phyloP scores from a whole-genome alignment of 805 yeast genomes.

The Zygosaccharomyces rouxii region DNA sequence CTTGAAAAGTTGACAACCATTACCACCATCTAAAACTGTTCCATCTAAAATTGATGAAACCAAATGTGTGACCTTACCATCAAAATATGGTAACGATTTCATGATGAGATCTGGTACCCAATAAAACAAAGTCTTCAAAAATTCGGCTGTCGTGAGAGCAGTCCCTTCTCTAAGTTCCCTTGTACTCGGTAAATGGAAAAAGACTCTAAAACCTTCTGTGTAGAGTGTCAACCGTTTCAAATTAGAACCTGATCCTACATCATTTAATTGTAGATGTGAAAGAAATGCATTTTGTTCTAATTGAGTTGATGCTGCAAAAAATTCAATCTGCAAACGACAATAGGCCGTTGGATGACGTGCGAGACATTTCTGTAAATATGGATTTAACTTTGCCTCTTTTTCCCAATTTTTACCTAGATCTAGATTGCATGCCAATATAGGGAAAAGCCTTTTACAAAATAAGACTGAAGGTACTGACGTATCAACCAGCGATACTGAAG shows the following conservation, averaged over 20 bases:
- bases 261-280: constrained; percentile 22
- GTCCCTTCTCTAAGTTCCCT: constrained; percentile 24
- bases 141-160: constrained; percentile 29
- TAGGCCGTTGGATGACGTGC: constrained; percentile 19
- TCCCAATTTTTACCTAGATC: constrained; percentile 23
- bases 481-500: constrained; percentile 20
- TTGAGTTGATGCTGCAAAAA: constrained; percentile 31
- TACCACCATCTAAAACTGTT: constrained; percentile 19
- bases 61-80: constrained; percentile 24
- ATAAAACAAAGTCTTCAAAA: constrained; percentile 31
- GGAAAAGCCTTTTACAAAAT: constrained; percentile 23
- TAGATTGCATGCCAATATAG: constrained; percentile 20
- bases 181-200: constrained; percentile 32
- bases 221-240: constrained; percentile 32
- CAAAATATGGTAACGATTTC: constrained; percentile 22
- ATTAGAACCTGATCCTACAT: constrained; percentile 13
- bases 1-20: constrained; percentile 13
- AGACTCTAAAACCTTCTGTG: constrained; percentile 37
- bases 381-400: constrained; percentile 14
- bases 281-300: constrained; percentile 33
- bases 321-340: constrained; percentile 28
- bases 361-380: constrained; percentile 16
- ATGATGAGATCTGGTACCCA: constrained; percentile 28
- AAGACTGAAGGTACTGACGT: constrained; percentile 13
- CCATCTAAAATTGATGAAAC: constrained; percentile 29